These are phyloP conservation scores for Leavenworthia alabamica DNA, from an alignment of 345 rosid genomes.

Conservation along the genomic window DNA sequence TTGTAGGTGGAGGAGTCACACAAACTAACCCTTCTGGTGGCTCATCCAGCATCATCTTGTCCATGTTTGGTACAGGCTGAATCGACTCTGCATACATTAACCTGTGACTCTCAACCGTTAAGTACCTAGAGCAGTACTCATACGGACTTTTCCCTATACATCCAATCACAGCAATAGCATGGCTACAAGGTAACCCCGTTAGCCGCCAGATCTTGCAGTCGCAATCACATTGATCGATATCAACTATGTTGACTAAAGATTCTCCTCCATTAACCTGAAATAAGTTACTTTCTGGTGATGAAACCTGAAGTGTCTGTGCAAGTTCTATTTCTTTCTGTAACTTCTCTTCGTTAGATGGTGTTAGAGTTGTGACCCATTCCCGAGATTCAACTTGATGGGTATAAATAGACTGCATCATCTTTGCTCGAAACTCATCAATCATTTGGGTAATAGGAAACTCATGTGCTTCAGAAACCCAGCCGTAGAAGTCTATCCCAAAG, in stretches of 20 bases:
- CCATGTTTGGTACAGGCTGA: slow-evolving; percentile 76
- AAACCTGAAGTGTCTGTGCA: slow-evolving; percentile 47
- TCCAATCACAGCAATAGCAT: slow-evolving; percentile 62
- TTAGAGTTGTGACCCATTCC: slow-evolving; percentile 64
- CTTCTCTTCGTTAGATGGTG: slow-evolving; percentile 75
- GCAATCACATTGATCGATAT: slow-evolving; percentile 65
- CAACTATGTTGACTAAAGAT: slow-evolving; percentile 42
- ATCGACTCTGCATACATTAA: slow-evolving; percentile 61
- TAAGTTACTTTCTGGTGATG: slow-evolving; percentile 39
- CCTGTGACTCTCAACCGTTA: slow-evolving; percentile 46
- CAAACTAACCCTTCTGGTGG: slow-evolving; percentile 33
- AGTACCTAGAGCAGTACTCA: slow-evolving; percentile 71
- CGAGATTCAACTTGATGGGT: slow-evolving; percentile 56
- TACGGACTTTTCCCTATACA: slow-evolving; percentile 57
- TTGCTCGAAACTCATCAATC: slow-evolving; percentile 65
- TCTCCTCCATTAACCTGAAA: slow-evolving; percentile 73
- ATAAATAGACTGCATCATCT: slow-evolving; percentile 81
- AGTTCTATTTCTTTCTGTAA: slow-evolving; percentile 49
- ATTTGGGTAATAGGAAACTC: slow-evolving; percentile 92
- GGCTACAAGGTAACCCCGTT: slow-evolving; percentile 77
- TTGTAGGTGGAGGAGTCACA: slow-evolving; percentile 86
- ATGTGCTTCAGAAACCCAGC: slow-evolving; percentile 85
- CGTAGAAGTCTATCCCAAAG: slow-evolving; percentile 70
- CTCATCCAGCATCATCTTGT: slow-evolving; percentile 43
- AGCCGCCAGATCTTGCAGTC: slow-evolving; percentile 76